Conservation (phyloP, 768 basidiomycete genomes). For the Trametes maxima region DNA sequence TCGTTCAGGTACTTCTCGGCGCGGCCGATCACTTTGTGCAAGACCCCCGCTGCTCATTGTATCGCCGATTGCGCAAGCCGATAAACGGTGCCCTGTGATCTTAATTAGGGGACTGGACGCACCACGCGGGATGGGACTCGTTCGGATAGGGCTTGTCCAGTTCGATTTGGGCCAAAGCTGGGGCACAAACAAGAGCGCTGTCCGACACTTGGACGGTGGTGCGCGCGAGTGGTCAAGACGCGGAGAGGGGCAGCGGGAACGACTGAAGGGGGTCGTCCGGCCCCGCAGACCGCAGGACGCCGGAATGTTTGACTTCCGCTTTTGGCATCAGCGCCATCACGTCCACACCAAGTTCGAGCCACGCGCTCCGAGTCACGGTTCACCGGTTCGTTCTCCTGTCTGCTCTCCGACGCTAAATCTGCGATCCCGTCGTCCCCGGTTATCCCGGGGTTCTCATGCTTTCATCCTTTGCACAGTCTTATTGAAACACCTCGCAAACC, state of each 20-base stretch:
- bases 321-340: slow-evolving; percentile 4
- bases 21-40: slow-evolving; percentile 17
- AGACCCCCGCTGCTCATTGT: slow-evolving; percentile 21
- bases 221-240: not conserved
- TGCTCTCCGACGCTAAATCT: not conserved
- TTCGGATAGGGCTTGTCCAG: not conserved
- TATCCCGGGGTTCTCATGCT: slow-evolving; percentile 1
- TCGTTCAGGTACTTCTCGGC: slow-evolving; percentile 13
- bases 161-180: not conserved
- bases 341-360: not conserved
- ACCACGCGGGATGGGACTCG: slow-evolving; percentile 13
- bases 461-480: not conserved
- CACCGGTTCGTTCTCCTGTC: no score
- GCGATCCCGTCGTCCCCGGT: slow-evolving; percentile 1
- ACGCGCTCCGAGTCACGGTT: not conserved
- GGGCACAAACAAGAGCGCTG: not conserved
- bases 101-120: slow-evolving; percentile 19
- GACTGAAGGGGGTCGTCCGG: no score
- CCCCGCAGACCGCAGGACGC: no score
- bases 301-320: slow-evolving; percentile 12
- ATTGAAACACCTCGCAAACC: not conserved
- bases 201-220: not conserved
- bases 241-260: no score
- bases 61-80: slow-evolving; percentile 19
- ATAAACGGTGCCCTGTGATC: slow-evolving; percentile 18